Evolutionary conservation across 768 basidiomycete genomes (phyloP), one percentile per base, ranked within the genome.

Genomic region (Termitomyces sp.): DNA sequence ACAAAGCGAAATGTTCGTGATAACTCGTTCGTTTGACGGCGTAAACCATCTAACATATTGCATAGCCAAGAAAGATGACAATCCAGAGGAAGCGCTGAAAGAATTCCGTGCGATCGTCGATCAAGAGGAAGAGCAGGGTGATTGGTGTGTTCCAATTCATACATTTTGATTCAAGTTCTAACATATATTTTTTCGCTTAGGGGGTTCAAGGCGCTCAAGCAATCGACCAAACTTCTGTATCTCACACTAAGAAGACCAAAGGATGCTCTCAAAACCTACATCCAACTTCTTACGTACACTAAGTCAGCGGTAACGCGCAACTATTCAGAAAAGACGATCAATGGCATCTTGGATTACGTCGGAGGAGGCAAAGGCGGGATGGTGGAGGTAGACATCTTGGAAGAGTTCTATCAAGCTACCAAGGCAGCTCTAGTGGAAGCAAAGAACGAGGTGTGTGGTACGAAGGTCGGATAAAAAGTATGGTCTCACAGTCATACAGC

Each of bases 131-230:
- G 89, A 94, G 69, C 92, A 92, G 71, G 92, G 93, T 42, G 96
- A 98, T 68, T 98, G 96, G 95, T 96, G 68, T 60, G 85, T 68
- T 46, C 46, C 37, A 31, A 15, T 25, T 45, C 31, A 63, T 48
- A 25, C 1, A 7, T 42, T 37, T 10, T 38, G 32, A 17, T 20
- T 45, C 4, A 20, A 34, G n/a, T 17, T 29, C 52, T 46, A n/a
- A 56, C 45, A 40, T 63, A 59, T 37, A 60, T 25, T 46, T 54
- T 7, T 34, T 32, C 51, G 42, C 11, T 6, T 68, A 98, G 96
- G 96, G 97, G 96, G 2, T 99, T 99, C 85, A 99, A 99, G 73
- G 93, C 96, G 5, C 82, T 99, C 62, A 99, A 99, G 69, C 97
- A 99, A 69, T 92, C 91, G 55, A 98, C 96, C 17, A 99, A 99